Conservation (phyloP, 129 eudicot species). For the Logfia minima region DNA sequence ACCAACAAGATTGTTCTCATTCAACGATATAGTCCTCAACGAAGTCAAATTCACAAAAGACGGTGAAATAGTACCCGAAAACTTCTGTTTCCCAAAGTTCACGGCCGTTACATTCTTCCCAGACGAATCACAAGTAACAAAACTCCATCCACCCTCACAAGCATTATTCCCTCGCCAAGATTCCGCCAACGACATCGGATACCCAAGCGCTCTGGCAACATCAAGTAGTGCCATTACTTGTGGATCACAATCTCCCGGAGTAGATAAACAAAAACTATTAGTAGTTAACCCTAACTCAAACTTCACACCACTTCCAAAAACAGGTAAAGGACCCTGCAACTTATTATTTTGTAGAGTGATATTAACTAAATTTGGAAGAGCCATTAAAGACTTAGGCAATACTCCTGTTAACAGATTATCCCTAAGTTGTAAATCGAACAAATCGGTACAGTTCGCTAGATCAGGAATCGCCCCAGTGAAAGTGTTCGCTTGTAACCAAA, state of each 20-base stretch:
- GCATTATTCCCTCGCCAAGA: constrained; percentile 17
- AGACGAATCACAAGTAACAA: constrained; percentile 13
- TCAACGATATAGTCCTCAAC: neutral
- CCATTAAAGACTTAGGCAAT: neutral
- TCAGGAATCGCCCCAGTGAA: constrained; percentile 6
- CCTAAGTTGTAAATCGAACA: constrained; percentile 4
- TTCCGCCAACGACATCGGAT: constrained; percentile 16
- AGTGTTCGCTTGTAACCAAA: neutral
- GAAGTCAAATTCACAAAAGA: constrained; percentile 17
- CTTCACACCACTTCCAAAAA: neutral
- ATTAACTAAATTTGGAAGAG: neutral
- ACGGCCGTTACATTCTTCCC: neutral
- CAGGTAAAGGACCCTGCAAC: constrained; percentile 17
- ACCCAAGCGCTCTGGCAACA: constrained; percentile 7
- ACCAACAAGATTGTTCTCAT: constrained; percentile 9
- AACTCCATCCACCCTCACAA: constrained; percentile 10
- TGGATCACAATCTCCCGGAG: constrained; percentile 5
- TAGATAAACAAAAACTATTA: constrained; percentile 12
- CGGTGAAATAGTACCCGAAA: constrained; percentile 13
- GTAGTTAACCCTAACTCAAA: neutral
- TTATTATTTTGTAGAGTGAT: constrained; percentile 13
- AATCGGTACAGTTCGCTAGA: neutral
- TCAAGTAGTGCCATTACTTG: constrained; percentile 6
- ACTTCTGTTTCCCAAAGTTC: constrained; percentile 10
- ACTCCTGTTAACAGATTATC: constrained; percentile 5